These are phyloP conservation scores for Centaurea solstitialis DNA, from an alignment of 129 eudicot species.

Conservation along the genomic window DNA sequence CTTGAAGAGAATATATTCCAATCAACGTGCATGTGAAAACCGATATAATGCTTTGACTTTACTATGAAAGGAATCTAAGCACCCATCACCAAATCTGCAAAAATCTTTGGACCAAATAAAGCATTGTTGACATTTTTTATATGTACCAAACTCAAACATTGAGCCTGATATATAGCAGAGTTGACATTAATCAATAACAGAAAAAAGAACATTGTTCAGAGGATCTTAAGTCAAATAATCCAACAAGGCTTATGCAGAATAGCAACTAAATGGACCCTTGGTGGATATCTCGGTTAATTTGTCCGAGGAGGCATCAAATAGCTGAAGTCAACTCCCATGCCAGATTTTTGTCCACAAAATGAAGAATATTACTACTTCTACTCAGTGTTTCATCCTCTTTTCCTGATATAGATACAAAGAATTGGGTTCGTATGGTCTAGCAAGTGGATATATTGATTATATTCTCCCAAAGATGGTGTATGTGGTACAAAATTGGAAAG, in stretches of 20 bases:
- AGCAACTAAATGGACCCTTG: background rate
- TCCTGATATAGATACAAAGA: background rate
- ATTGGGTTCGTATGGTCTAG: background rate
- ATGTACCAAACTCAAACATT: background rate
- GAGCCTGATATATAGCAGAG: background rate
- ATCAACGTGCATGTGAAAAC: background rate
- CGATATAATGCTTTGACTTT: background rate
- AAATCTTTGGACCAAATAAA: background rate
- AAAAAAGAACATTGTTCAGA: background rate
- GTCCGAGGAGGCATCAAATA: background rate
- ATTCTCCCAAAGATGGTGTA: background rate
- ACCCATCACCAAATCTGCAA: slow-evolving; percentile 11
- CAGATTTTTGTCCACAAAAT: background rate
- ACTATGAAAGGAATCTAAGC: background rate
- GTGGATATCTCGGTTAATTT: background rate
- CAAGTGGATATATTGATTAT: background rate
- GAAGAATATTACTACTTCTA: background rate
- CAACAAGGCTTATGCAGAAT: background rate
- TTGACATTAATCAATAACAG: background rate
- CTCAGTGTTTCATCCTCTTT: background rate
- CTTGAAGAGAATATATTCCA: background rate
- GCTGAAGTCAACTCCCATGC: slow-evolving; percentile 1
- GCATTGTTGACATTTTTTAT: background rate
- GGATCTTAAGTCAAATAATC: background rate
- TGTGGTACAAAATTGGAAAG: background rate